Base-by-base conservation (phyloP, 1,284 basidiomycete genomes). In the Irpex rosettiformis region DNA sequence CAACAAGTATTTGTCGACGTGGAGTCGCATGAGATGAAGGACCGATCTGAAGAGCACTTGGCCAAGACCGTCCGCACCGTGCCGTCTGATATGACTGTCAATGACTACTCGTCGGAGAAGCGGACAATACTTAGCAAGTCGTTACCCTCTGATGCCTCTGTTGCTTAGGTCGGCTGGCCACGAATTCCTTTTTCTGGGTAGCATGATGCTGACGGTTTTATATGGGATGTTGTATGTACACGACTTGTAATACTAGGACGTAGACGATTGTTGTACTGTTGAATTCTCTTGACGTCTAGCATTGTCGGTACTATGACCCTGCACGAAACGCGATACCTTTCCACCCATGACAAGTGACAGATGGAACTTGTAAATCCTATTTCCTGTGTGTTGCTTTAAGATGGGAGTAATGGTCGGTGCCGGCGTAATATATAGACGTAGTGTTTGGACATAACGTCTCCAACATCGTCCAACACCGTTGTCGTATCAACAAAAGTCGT, bases 1-100 rank as follows among this genome's bases (percentile, higher is more conserved):
- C 69, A 71, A 52, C 67, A 69, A 54, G 69, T 71, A 3, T 70
- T 65, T 61, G 69, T 71, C 43, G 70, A 71, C 62, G 69, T 71
- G 43, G 70, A 71, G 61, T 67, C 67, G 4, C 70, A 71, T 58
- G 68, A 70, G 57, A 66, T 71, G 68, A 64, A 65, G 49, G 70
- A 71, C 56, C 61, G 61, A 21, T 61, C 64, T 29, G 62, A 65
- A 16, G 52, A 51, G 25, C 48, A 51, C 10, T 13, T 51, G 11
- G 13, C 16, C 11, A 51, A 51, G 48, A 29, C 16, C 2, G 45
- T 47, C 3, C 45, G 21, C 21, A 21, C 45, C 21, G 48, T 51
- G 10, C 48, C 48, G 48, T 51, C 48, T 21, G 25, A 51, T 29
- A 25, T 28, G 16, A 51, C 25, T 29, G 48, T 51, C 24, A 51